Evolutionary conservation across 345 rosid species (phyloP), one percentile per base, ranked within the genome.

Genomic region (Eucalyptus cloeziana): DNA sequence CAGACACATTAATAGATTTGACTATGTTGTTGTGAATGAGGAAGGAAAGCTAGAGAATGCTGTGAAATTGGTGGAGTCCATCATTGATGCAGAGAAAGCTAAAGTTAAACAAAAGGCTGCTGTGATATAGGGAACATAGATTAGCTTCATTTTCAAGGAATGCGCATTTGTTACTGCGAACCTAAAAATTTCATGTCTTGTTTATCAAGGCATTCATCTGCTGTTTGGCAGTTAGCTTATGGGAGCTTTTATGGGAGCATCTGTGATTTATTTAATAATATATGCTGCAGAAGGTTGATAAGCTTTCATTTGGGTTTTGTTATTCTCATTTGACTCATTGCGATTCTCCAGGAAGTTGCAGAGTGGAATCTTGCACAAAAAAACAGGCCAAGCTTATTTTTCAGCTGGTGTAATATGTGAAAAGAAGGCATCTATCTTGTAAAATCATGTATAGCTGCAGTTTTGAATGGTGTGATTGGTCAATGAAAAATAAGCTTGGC

Each of bases 31-130:
- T 44, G 97, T 97, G 56, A 96, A 97, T 93, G 96, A 96, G 11
- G 92, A 95, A 87, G 99, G 98, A 86, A 94, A 90, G 93, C 95
- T 96, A 88, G 98, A 96, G 33, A 93, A 91, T 86, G 95, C 99
- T 2, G 99, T 96, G 52, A 92, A 85, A 49, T 88, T 94, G 25
- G 93, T 97, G 50, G 97, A 93, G 21, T 94, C 98, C 11, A 95
- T 97, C 86, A 95, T 97, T 31, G 99, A 97, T 89, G 98, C 98
- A 13, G 99, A 97, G 98, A 97, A 95, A 92, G 96, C 99, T 5
- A 96, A 92, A 92, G 98, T 97, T 89, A 89, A 91, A 87, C 99
- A 95, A 69, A 94, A 95, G 92, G 92, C 58, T 86, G 93, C 95
- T n/a, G 94, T 92, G 89, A 90, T 97, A 89, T 97, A 93, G 58